Evolutionary conservation across 345 rosid species (phyloP), one percentile per base, ranked within the genome.

Genomic region (Populus alba): DNA sequence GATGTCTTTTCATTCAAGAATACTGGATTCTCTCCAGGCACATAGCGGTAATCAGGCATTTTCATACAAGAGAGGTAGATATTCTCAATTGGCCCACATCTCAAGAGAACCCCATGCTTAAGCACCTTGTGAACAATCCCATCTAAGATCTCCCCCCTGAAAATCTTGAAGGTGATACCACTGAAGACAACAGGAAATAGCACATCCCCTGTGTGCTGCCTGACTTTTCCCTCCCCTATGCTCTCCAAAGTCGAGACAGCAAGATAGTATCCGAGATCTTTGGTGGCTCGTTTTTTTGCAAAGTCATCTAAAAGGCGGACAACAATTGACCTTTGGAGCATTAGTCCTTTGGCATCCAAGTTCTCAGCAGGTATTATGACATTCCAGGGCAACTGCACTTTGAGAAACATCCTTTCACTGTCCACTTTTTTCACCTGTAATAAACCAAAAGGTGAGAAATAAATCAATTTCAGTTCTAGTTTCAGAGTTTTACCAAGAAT

Each of bases 51-150:
- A 77, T 83, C 97, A 0, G 91, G 81, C 99, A 94, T 96, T 82
- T 88, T 90, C 37, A 23, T 0, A 41, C 47, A 18, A 1, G 98
- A 92, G n/a, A 96, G 87, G 75, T 88, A 92, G 6, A 90, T 74
- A 17, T 82, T 83, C 65, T 92, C 89, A 0, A 90, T 77, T 0
- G 93, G 98, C 25, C 97, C 97, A 39, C 97, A 90, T 80, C 81
- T 88, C 86, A 96, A 18, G 83, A 96, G 88, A 62, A 90, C 97
- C 23, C 99, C 99, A 37, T 94, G 95, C 86, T 90, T 92, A 75
- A 91, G 81, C 75, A 94, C 91, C 82, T 89, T 89, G 90, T 90
- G 92, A 12, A 90, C 95, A 10, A 77, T 81, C 8, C 97, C 99
- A 0, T 89, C 83, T 61, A 96, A 69, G 53, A 94, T 81, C 89